These are phyloP conservation scores for Rutstroemia sp. DNA, from an alignment of 2,329 filamentous ascomycete species.

Conservation along the genomic window DNA sequence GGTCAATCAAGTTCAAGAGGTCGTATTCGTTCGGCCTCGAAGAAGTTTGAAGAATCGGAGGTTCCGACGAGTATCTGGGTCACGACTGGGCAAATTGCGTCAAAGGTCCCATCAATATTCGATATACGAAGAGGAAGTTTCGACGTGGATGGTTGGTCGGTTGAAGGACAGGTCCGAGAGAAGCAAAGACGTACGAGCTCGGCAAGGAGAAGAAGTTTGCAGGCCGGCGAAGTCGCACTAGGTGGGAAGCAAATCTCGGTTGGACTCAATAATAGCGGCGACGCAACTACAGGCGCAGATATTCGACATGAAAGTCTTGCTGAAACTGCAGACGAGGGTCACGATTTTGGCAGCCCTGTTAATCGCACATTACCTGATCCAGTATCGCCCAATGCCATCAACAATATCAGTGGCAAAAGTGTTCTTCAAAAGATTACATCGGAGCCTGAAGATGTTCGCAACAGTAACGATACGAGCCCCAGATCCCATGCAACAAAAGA, in stretches of 20 bases:
- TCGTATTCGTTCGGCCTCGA: slow-evolving; percentile 26
- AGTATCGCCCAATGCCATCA: not conserved
- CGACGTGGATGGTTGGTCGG: slow-evolving; percentile 26
- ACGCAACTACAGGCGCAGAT: slow-evolving; percentile 6
- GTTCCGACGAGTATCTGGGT: slow-evolving; percentile 41
- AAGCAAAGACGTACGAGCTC: slow-evolving; percentile 23
- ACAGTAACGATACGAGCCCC: slow-evolving; percentile 19
- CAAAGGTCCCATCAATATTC: slow-evolving; percentile 23
- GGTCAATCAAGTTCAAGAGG: slow-evolving; percentile 17
- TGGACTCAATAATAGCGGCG: slow-evolving; percentile 9
- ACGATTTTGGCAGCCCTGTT: not conserved
- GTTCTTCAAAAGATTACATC: not conserved
- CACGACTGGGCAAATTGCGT: slow-evolving; percentile 38
- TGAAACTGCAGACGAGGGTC: slow-evolving; percentile 17
- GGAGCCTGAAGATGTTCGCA: not conserved
- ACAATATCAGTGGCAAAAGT: not conserved
- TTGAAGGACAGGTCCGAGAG: slow-evolving; percentile 26
- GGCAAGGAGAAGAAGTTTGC: slow-evolving; percentile 15
- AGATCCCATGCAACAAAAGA: slow-evolving; percentile 14
- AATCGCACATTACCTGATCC: not conserved
- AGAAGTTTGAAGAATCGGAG: slow-evolving; percentile 38
- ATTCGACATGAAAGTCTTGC: slow-evolving; percentile 17
- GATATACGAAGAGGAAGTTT: slow-evolving; percentile 28
- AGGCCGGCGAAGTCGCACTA: slow-evolving; percentile 10
- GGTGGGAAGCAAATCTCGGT: slow-evolving; percentile 12